Conservation (phyloP, 805 yeast species). For the Wickerhamiella hasegawae region DNA sequence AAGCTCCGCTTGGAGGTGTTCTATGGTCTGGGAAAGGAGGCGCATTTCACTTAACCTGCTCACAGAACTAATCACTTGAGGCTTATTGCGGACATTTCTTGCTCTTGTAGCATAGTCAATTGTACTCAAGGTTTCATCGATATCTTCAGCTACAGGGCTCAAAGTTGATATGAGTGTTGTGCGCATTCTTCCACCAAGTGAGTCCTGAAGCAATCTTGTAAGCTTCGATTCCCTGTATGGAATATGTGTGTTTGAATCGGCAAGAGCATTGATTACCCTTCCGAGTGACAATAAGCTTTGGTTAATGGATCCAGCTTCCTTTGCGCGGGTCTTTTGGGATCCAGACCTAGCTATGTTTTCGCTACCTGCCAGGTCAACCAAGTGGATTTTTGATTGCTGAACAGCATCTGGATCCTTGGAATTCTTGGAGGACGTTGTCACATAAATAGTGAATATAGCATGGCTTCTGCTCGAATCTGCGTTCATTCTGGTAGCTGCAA, state of each 20-base stretch:
- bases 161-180: slow-evolving; percentile 79
- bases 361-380: slow-evolving; percentile 89
- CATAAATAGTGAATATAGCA: slow-evolving; percentile 73
- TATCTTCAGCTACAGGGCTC: slow-evolving; percentile 61
- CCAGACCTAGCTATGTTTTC: slow-evolving; percentile 84
- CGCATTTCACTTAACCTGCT: background rate
- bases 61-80: slow-evolving; percentile 26
- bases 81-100: slow-evolving; percentile 57
- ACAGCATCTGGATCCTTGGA: slow-evolving; percentile 51
- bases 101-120: slow-evolving; percentile 81
- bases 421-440: slow-evolving; percentile 43
- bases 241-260: slow-evolving; percentile 51
- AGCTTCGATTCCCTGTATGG: slow-evolving; percentile 87
- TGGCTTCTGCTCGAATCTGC: slow-evolving; percentile 84
- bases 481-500: slow-evolving; percentile 85
- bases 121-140: slow-evolving; percentile 76
- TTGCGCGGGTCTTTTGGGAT: slow-evolving; percentile 63
- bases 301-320: slow-evolving; percentile 90
- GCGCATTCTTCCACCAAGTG: slow-evolving; percentile 78
- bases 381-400: slow-evolving; percentile 69
- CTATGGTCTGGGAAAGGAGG: background rate
- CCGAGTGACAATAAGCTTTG: slow-evolving; percentile 79
- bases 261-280: slow-evolving; percentile 82
- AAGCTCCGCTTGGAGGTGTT: background rate
- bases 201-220: slow-evolving; percentile 71